phyloP scores from a whole-genome alignment of 129 eudicot species.

The Escallonia rubra region DNA sequence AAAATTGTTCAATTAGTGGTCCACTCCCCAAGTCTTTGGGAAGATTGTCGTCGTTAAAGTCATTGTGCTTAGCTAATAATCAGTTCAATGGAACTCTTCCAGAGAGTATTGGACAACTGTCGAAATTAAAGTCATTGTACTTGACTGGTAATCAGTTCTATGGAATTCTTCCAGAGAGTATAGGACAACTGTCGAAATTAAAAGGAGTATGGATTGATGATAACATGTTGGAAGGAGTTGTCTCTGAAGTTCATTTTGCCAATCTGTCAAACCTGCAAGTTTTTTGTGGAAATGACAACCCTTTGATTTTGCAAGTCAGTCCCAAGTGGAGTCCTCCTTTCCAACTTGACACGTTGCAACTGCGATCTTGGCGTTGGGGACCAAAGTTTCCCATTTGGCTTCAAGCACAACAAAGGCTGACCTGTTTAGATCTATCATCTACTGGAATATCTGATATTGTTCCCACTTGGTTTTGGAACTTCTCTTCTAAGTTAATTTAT shows the following conservation, averaged over 20 bases:
- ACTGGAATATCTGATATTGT: not conserved
- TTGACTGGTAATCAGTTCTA: no score
- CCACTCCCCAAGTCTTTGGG: no score
- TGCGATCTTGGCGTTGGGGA: conserved; percentile 32
- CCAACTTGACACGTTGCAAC: conserved; percentile 11
- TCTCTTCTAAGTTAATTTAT: not conserved
- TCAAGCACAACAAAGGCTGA: not conserved
- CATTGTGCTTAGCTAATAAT: no score
- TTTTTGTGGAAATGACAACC: conserved; percentile 20
- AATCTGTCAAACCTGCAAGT: conserved; percentile 2
- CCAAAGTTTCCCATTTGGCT: conserved; percentile 3
- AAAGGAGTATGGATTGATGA: no score
- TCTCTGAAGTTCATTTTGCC: not conserved
- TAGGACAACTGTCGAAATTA: no score
- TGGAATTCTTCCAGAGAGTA: no score
- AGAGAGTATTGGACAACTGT: no score
- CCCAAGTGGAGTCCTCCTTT: conserved; percentile 37
- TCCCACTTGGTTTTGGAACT: not conserved
- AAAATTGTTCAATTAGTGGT: no score
- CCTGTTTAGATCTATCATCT: not conserved
- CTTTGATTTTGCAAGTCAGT: conserved; percentile 14
- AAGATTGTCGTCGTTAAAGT: no score
- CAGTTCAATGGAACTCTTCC: no score
- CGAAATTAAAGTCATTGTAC: no score
- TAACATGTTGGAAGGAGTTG: not conserved